Evolutionary conservation across 2,329 filamentous ascomycete species (phyloP), one percentile per base, ranked within the genome.

Genomic region (Penicillium occitanis): DNA sequence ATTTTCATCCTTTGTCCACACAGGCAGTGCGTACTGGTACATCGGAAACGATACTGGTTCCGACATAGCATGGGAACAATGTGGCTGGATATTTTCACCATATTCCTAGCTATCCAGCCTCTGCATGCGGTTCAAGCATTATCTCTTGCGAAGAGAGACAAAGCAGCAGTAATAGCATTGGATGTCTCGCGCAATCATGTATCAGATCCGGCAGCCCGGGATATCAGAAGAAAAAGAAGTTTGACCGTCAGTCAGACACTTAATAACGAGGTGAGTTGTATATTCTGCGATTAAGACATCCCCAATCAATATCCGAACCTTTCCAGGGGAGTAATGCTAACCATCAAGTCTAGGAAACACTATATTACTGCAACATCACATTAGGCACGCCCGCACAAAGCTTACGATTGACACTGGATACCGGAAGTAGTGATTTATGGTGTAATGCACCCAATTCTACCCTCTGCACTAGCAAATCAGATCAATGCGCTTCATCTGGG

Each of bases 401-500:
- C 14, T 73, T 89, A 61, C 82, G 83, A 48, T 72, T 88, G 64
- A 84, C 88, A 70, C 80, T 89, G 69, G 87, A 89, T 69, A 89
- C 87, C 7, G 87, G 87, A 37, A 87, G 84, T 70, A 87, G 85
- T 70, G 87, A 89, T 77, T 76, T 89, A 10, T 89, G 86, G 87
- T 86, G 61, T 80, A 88, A 87, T 68, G 76, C 82, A 0, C 77
- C 77, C 5, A 78, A 76, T 64, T 87, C 85, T n/a, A 68, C 70
- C 10, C 70, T 85, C 2, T 88, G 86, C 71, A 71, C 71, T n/a
- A 68, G 72, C 10, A 70, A 73, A 10, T 70, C 67, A 17, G 73
- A 81, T 67, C 74, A 76, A 14, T 87, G 86, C 71, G 71, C 71
- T 10, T 69, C 69, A 7, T 82, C 83, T 2, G 86, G 86, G 17